These are phyloP conservation scores for Fusarium guadeloupense DNA, from an alignment of 2,329 filamentous ascomycete species.

Conservation along the genomic window DNA sequence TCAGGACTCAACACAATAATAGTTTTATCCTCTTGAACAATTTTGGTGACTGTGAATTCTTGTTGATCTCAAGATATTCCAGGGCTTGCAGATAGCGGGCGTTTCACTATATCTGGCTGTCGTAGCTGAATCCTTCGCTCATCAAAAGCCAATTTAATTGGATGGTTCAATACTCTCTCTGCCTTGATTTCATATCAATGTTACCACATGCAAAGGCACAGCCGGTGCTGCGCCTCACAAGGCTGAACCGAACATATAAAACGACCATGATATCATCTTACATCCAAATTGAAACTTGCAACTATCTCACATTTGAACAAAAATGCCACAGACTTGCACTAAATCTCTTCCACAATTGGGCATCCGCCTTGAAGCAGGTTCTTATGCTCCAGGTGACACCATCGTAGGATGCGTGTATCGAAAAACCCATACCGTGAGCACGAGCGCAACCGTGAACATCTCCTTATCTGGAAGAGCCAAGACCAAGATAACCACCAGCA, in stretches of 20 bases:
- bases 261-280: background rate
- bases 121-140: no score
- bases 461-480: conserved; percentile 42
- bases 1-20: no score
- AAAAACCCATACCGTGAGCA: conserved; percentile 28
- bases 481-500: conserved; percentile 33
- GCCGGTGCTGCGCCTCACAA: background rate
- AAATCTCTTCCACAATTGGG: background rate
- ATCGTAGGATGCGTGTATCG: conserved; percentile 42
- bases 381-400: conserved; percentile 39
- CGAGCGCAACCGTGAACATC: conserved; percentile 33
- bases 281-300: background rate
- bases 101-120: no score
- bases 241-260: background rate
- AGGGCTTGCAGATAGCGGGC: no score
- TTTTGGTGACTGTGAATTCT: no score
- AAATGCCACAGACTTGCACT: conserved; percentile 9
- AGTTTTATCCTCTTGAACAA: no score
- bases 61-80: no score
- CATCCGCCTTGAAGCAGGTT: conserved; percentile 13
- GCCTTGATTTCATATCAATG: no score
- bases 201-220: background rate
- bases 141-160: no score
- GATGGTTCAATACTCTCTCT: no score
- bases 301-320: background rate